Evolutionary conservation across 2,329 filamentous ascomycete species (phyloP).

Genomic region (Pestalotiopsis sp.): DNA sequence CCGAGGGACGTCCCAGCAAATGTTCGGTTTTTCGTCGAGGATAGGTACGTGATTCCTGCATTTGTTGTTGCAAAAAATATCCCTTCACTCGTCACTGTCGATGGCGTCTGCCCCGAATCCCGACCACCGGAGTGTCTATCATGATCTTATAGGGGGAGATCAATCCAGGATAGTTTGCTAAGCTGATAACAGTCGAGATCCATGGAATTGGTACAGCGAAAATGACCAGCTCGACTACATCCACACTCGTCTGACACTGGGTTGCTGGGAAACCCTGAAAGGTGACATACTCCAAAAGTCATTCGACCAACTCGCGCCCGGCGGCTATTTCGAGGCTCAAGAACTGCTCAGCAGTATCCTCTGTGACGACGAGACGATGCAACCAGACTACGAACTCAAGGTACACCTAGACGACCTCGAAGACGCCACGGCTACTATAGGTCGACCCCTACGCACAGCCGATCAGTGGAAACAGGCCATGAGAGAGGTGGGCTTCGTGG

Average conservation of each 20-base stretch:
- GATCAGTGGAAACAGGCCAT: slow-evolving; percentile 38
- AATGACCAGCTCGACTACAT: slow-evolving; percentile 58
- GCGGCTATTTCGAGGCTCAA: slow-evolving; percentile 59
- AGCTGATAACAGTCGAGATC: slow-evolving; percentile 13
- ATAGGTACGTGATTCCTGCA: slow-evolving; percentile 43
- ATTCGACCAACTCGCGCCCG: slow-evolving; percentile 50
- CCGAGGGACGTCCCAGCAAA: slow-evolving; percentile 69
- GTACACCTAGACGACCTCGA: slow-evolving; percentile 44
- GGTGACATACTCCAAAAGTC: slow-evolving; percentile 53
- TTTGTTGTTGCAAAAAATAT: background rate
- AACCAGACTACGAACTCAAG: slow-evolving; percentile 37
- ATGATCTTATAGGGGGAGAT: background rate
- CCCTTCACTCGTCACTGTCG: background rate
- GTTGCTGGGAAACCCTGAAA: slow-evolving; percentile 53
- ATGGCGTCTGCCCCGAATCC: background rate
- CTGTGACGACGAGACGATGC: slow-evolving; percentile 50
- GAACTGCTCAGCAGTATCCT: slow-evolving; percentile 41
- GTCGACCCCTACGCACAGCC: slow-evolving; percentile 40
- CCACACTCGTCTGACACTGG: slow-evolving; percentile 52
- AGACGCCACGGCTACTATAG: slow-evolving; percentile 37
- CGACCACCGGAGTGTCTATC: background rate
- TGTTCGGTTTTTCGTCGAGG: slow-evolving; percentile 74
- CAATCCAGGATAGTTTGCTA: background rate
- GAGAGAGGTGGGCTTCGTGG: slow-evolving; percentile 55
- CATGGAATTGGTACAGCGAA: slow-evolving; percentile 16